Evolutionary conservation across 2,329 filamentous ascomycete genomes (phyloP).

Genomic region (Pyrenochaeta sp.): DNA sequence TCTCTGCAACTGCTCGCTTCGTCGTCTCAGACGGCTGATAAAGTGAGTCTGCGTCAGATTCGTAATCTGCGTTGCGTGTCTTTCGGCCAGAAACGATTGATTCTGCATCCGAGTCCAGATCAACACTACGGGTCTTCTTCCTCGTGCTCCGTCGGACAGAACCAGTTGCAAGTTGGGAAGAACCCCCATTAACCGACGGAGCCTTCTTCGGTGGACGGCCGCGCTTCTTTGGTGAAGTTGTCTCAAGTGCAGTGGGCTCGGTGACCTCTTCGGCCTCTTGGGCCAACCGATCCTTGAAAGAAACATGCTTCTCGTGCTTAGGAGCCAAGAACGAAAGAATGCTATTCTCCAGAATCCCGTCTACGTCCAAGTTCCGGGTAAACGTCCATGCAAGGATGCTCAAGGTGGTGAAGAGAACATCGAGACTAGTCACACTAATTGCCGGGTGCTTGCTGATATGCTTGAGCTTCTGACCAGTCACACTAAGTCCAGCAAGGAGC

Average conservation of each 20-base stretch:
- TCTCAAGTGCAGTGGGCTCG: constrained; percentile 15
- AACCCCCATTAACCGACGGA: constrained; percentile 17
- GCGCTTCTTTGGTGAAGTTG: constrained; percentile 31
- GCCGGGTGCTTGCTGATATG: constrained; percentile 64
- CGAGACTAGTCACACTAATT: constrained; percentile 64
- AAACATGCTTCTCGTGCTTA: constrained; percentile 38
- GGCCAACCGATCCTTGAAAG: constrained; percentile 20
- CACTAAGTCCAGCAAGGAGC: constrained; percentile 33
- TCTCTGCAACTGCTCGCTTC: constrained; percentile 31
- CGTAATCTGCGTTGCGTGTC: constrained; percentile 16
- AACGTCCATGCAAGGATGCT: constrained; percentile 67
- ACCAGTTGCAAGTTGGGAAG: constrained; percentile 12
- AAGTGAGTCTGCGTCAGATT: constrained; percentile 31
- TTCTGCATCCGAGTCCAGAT: constrained; percentile 33
- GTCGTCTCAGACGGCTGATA: constrained; percentile 35
- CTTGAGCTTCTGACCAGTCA: constrained; percentile 52
- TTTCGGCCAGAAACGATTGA: constrained; percentile 9
- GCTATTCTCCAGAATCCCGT: constrained; percentile 56
- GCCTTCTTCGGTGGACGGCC: constrained; percentile 38
- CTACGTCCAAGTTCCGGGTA: constrained; percentile 59
- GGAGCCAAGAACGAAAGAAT: constrained; percentile 36
- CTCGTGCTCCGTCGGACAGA: constrained; percentile 30
- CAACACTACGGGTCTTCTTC: constrained; percentile 15
- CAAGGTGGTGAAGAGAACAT: constrained; percentile 64
- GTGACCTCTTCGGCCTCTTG: constrained; percentile 13